Conservation (phyloP, 148 eudicot genomes). For the Rhododendron mucronatum region DNA sequence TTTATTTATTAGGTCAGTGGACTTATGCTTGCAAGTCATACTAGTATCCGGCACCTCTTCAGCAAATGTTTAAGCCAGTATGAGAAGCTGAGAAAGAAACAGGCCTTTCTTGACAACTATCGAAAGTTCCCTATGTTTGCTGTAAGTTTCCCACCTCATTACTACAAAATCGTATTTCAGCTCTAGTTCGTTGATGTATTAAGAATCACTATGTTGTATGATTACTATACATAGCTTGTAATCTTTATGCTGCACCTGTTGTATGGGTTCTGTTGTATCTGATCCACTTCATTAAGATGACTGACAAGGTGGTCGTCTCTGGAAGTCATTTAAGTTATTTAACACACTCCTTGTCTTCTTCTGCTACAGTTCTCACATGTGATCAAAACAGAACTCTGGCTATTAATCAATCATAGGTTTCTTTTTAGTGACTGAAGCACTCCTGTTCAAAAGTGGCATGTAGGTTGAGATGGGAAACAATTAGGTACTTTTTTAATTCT, state of each 20-base stretch:
- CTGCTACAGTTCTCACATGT: not conserved
- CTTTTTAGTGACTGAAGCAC: not conserved
- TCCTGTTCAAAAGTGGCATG: not conserved
- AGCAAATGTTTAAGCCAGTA: constrained; percentile 87
- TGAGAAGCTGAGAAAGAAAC: constrained; percentile 88
- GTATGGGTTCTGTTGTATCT: not conserved
- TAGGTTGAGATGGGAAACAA: not conserved
- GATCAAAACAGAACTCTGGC: not conserved
- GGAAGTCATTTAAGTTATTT: not conserved
- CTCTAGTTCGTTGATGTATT: not conserved
- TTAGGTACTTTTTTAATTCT: not conserved
- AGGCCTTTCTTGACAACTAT: constrained; percentile 97
- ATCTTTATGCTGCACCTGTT: not conserved
- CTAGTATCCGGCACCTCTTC: constrained; percentile 93
- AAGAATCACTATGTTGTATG: not conserved
- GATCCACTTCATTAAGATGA: not conserved
- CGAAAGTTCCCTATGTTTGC: constrained; percentile 93
- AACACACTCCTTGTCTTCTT: not conserved
- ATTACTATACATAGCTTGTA: not conserved
- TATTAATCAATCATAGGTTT: not conserved
- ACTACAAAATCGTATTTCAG: not conserved
- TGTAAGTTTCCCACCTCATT: constrained; percentile 48
- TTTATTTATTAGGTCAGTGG: constrained; percentile 68
- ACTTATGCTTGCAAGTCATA: constrained; percentile 97
- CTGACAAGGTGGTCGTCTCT: not conserved